Base-by-base conservation (phyloP, 768 basidiomycete genomes). In the Podaxis sp. region DNA sequence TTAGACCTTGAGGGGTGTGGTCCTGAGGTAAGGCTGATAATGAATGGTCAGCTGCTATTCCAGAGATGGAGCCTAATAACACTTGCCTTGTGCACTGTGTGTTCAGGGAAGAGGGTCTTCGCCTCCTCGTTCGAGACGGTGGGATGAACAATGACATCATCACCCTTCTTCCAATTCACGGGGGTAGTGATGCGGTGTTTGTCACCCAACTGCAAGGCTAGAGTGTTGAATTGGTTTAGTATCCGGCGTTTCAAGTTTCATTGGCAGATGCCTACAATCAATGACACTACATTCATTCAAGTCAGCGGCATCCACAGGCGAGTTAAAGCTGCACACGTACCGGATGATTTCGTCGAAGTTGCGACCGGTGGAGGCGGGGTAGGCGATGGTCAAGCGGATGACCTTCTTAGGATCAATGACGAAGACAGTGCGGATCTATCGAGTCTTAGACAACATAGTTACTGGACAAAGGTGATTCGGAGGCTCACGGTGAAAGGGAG, bases 331-430 rank as follows among this genome's bases (percentile, higher is more conserved):
- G 30, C 52, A 28, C 26, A 65, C 79, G 71, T 66, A 80, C 80
- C 80, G 79, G 66, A 84, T 73, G 60, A 84, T 81, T 66, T 84
- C 82, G 68, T 84, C 84, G 73, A 97, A 96, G 84, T 95, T 96
- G 71, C 95, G 91, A 49, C 96, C 97, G 69, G 96, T 95, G 12
- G 94, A 89, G 54, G 96, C 96, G 63, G 97, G 97, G 81, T 99
- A 99, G 28, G 94, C 79, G 67, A 99, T 69, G 15, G 87, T 92
- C 69, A 97, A 79, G 65, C 96, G 91, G 73, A 99, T 97, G 70
- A 87, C 83, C 80, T 97, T 95, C 79, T 93, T 94, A 50, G 97
- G 96, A 79, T 99, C 97, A 71, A 99, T 94, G 67, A 99, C 80
- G 77, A 96, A 99, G 64, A 99, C 97, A 7, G 95, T 97, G 64